These are phyloP conservation scores for Cymbopogon citratus DNA, from an alignment of 176 grass and related monocot genomes.

Conservation along the genomic window DNA sequence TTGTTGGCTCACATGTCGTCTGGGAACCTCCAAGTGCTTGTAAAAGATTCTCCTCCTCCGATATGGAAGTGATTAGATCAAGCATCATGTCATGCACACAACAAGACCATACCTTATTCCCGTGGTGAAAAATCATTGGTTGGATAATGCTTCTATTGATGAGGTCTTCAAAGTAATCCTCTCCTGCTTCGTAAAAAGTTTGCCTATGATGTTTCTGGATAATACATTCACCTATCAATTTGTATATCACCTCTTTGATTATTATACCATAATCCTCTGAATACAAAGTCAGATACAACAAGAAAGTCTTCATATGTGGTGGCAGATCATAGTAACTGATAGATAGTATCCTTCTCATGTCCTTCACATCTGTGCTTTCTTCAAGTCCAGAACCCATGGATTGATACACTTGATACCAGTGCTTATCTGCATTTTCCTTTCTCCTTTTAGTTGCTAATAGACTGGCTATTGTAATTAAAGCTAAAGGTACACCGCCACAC, in stretches of 20 bases:
- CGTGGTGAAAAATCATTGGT: fast-evolving
- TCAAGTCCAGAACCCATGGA: neutral
- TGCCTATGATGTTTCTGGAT: neutral
- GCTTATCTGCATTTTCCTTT: neutral
- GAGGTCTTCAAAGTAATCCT: neutral
- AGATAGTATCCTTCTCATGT: constrained; percentile 10
- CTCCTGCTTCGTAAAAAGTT: neutral
- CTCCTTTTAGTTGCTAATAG: neutral
- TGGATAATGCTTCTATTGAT: neutral
- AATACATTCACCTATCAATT: constrained; percentile 2
- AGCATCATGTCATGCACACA: constrained; percentile 24
- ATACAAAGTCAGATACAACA: neutral
- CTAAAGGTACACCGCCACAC: constrained; percentile 19
- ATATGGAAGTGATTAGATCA: constrained; percentile 7
- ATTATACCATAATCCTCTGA: neutral
- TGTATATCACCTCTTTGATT: neutral
- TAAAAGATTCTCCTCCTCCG: neutral
- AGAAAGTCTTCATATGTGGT: neutral
- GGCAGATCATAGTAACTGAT: constrained; percentile 3
- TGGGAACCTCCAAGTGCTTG: neutral
- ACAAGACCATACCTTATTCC: fast-evolving
- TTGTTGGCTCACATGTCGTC: neutral
- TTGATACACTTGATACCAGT: neutral
- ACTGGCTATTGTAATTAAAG: neutral
- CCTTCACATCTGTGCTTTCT: neutral